Evolutionary conservation across 176 grass and related monocot species (phyloP), one percentile per base, ranked within the genome.

Genomic region (Carex cristatella): DNA sequence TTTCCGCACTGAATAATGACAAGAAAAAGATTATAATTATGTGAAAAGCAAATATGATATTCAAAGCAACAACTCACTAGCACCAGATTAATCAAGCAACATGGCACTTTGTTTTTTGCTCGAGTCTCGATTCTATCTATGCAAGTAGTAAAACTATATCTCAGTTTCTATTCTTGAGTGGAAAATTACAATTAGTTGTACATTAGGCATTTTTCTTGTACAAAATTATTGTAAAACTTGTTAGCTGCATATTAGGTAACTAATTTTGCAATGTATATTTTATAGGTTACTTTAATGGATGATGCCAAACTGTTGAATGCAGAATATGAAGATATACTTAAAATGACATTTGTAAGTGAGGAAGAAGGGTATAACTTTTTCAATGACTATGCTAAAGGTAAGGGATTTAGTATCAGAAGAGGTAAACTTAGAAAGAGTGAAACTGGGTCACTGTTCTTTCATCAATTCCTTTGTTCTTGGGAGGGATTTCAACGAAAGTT

Each of bases 371-470:
- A 30, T 49, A 62, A 44, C 12, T 83, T 83, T 67, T 83, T 83
- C 5, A 12, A 66, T 51, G 63, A 66, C 12, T 83, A 83, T 69
- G 81, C 81, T 66, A 83, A 83, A 60, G 54, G 59, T 16, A 28
- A 68, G 37, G 81, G 63, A 68, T 83, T 83, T 66, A 83, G 61
- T 83, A 66, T 83, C 69, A 51, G 37, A 83, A 83, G 58, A 69
- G 61, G 37, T 46, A 14, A 49, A 27, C 28, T 67, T 65, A 83
- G 27, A 49, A 65, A 80, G 56, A 55, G 76, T 80, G 76, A 60
- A 55, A 60, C 48, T 79, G 76, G 76, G 5, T 58, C 56, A 58
- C 23, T 46, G 69, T 80, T 58, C 76, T 60, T 58, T 80, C 28
- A 13, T 60, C 76, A 60, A 60, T 80, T 80, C 32, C 53, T 80